Base-by-base conservation (phyloP, 1,139 yeast genomes). In the Pneumocystis oryctolagi region DNA sequence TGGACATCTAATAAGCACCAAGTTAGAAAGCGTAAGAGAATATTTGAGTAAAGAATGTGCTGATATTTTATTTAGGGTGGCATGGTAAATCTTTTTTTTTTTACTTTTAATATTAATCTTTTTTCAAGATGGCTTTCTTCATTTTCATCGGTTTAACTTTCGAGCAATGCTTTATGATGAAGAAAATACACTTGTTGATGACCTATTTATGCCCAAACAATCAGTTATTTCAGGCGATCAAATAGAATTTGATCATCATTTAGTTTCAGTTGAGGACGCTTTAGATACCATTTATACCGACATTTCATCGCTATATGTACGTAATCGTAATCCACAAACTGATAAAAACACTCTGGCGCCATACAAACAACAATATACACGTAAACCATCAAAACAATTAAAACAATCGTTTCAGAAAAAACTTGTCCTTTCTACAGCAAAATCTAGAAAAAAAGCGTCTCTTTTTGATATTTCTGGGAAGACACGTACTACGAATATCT, bases 101-200 rank as follows among this genome's bases (percentile, higher is more conserved):
- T 4, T n/a, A n/a, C 18, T 47, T 9, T 25, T 47, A 25, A 47
- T 9, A 25, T 47, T 12, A 47, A 37, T 16, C 18, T 16, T 37
- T 25, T 47, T 47, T 25, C 71, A 72, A 61, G 85, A 82, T 67
- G 86, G 86, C 1, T 70, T 66, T 30, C 71, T 82, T 60, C 75
- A 73, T 64, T 79, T 74, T 70, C 81, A 78, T 69, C 78, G 76
- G 66, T 74, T 79, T 71, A 82, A 82, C 69, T 74, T 76, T 61
- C 78, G 79, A 66, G 70, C 80, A 3, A 80, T 80, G 67, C 71
- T 82, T 20, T 72, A 71, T 62, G 77, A 76, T 64, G 77, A 75
- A 16, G 76, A 73, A 32, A 77, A 75, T 20, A 64, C 72, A 55
- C 64, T 79, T 30, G 74, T 80, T 2, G 75, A 75, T 14, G 70